Conservation (phyloP, 163 green algal genomes). For the Botryococcus braunii region DNA sequence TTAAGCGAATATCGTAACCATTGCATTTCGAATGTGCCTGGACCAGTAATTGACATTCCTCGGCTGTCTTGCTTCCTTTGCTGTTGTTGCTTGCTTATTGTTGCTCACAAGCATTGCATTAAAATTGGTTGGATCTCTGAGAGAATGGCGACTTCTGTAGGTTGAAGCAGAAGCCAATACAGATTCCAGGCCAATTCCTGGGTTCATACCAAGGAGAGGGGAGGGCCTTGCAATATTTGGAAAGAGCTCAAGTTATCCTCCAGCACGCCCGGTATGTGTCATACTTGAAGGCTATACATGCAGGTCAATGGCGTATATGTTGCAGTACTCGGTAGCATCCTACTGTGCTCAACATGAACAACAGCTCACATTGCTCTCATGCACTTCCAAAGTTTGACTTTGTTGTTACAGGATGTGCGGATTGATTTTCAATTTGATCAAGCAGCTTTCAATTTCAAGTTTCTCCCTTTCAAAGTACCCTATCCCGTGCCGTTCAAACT, state of each 20-base stretch:
- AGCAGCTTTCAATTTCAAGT: slow-evolving; percentile 78
- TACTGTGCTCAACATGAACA: not conserved
- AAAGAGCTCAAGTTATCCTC: slow-evolving; percentile 47
- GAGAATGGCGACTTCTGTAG: slow-evolving; percentile 19
- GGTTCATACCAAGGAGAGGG: slow-evolving; percentile 63
- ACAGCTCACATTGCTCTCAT: not conserved
- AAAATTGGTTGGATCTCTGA: no score
- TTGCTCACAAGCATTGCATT: no score
- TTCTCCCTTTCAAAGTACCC: slow-evolving; percentile 80
- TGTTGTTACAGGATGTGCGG: slow-evolving; percentile 39
- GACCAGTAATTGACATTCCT: no score
- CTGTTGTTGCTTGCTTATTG: not conserved
- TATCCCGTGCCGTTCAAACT: slow-evolving; percentile 94
- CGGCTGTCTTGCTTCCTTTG: not conserved
- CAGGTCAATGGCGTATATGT: not conserved
- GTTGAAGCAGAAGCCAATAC: slow-evolving; percentile 79
- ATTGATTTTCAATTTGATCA: slow-evolving; percentile 87
- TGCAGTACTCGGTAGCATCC: no score
- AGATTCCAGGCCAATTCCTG: slow-evolving; percentile 43
- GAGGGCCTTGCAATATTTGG: slow-evolving; percentile 67
- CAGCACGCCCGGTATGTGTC: slow-evolving; percentile 14
- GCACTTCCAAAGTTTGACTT: not conserved
- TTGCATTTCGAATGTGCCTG: no score
- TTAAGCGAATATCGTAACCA: no score
- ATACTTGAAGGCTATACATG: not conserved